Percentiles rank a stretch among this genome's conserved stretches.
phyloP scores from a whole-genome alignment of 441 rosid species.

The Pelargonium australe region DNA sequence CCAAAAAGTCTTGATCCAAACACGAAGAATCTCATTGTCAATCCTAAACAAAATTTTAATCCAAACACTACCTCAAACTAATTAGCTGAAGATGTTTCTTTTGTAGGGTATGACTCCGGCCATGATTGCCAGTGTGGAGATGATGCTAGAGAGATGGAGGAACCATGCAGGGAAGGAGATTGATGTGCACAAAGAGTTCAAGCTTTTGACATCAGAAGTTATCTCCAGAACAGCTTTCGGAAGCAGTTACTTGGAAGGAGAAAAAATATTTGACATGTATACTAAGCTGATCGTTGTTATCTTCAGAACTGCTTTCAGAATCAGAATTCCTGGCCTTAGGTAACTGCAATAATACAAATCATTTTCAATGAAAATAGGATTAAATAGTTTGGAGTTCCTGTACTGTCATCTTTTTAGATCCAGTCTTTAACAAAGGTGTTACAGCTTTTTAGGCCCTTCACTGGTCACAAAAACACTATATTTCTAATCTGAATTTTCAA shows the following conservation, averaged over 20 bases:
- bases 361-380: too few relatives aligned
- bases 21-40: too few relatives aligned
- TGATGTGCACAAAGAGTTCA: constrained; percentile 10
- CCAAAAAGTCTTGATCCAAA: too few relatives aligned
- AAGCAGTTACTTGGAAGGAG: constrained; percentile 16
- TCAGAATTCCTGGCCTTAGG: constrained; percentile 20
- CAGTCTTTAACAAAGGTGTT: too few relatives aligned
- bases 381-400: too few relatives aligned
- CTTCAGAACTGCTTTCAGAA: constrained; percentile 3
- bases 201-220: constrained; percentile 1
- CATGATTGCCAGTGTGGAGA: background rate
- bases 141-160: background rate
- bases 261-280: constrained; percentile 19
- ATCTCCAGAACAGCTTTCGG: constrained; percentile 1
- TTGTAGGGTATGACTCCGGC: background rate
- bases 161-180: background rate
- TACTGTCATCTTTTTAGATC: too few relatives aligned
- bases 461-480: background rate
- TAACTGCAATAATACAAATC: background rate
- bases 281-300: background rate
- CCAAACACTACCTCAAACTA: background rate
- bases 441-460: too few relatives aligned
- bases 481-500: background rate
- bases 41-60: background rate
- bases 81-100: background rate